A percentile compares a stretch with the other conserved stretches of the same genome.
Conservation (phyloP, 1,139 yeast genomes). For the Kurtzmaniella quercitrusa region DNA sequence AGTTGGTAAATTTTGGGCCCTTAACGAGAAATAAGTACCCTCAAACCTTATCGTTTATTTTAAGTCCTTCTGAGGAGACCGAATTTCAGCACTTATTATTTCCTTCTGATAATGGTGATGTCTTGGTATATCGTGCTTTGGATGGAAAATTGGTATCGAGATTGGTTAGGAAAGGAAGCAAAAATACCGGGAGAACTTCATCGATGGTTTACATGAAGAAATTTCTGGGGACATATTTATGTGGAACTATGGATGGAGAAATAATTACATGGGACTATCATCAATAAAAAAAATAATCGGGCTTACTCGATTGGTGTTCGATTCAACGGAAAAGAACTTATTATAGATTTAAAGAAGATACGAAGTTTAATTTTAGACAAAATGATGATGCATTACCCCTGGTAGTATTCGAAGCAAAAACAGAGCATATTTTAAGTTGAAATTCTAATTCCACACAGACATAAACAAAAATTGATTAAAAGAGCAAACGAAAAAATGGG, state of each 20-base stretch:
- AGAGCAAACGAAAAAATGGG: no score
- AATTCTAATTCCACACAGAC: no score
- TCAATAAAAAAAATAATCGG: conserved; percentile 1
- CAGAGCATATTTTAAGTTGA: background rate
- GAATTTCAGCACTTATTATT: conserved; percentile 57
- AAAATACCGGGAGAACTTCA: conserved; percentile 38
- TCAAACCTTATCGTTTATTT: conserved; percentile 43
- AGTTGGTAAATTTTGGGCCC: conserved; percentile 74
- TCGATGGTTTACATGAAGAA: conserved; percentile 50
- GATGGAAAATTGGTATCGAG: conserved; percentile 64
- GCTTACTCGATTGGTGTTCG: no score
- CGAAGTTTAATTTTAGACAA: background rate
- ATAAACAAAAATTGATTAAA: background rate
- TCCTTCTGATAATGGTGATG: conserved; percentile 79
- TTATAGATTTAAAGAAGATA: conserved; percentile 7
- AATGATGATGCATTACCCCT: no score
- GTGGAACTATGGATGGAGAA: conserved; percentile 60
- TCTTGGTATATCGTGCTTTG: conserved; percentile 56
- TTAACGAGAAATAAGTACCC: conserved; percentile 61
- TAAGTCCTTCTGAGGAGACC: conserved; percentile 44
- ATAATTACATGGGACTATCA: conserved; percentile 41
- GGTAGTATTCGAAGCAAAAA: background rate
- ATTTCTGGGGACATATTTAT: conserved; percentile 38
- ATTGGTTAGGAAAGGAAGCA: conserved; percentile 35
- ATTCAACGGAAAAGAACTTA: no score